Evolutionary conservation across 192 early-diverging fungal species (phyloP).

Genomic region (Geranomyces michiganensis): DNA sequence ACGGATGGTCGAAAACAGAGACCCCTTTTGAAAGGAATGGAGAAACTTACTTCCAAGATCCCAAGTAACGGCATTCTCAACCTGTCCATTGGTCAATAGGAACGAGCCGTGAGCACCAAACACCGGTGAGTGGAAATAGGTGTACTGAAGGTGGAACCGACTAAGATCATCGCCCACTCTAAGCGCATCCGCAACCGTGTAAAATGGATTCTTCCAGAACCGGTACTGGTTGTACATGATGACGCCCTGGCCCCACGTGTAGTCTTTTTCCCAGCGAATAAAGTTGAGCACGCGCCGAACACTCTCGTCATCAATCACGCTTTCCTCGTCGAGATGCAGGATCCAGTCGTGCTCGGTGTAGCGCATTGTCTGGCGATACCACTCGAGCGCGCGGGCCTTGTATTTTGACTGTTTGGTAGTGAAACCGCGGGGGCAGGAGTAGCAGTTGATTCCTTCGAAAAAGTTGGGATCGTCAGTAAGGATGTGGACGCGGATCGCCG

Average conservation of each 20-base stretch:
- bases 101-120: slow-evolving; percentile 62
- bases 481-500: slow-evolving; percentile 58
- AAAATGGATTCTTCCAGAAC: slow-evolving; percentile 62
- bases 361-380: slow-evolving; percentile 60
- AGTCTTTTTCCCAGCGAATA: slow-evolving; percentile 53
- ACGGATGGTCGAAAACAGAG: background rate
- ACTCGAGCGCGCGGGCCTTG: slow-evolving; percentile 63
- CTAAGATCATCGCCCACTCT: slow-evolving; percentile 59
- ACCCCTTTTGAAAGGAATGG: background rate
- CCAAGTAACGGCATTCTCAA: slow-evolving; percentile 62
- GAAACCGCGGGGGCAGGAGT: slow-evolving; percentile 58
- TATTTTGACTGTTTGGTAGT: slow-evolving; percentile 48
- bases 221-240: slow-evolving; percentile 65
- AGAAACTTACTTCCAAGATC: slow-evolving; percentile 50
- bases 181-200: slow-evolving; percentile 60
- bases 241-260: slow-evolving; percentile 55
- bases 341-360: slow-evolving; percentile 63
- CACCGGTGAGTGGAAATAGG: slow-evolving; percentile 57
- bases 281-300: slow-evolving; percentile 51
- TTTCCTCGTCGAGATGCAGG: slow-evolving; percentile 62
- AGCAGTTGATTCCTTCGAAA: slow-evolving; percentile 62
- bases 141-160: slow-evolving; percentile 63
- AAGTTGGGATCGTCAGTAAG: slow-evolving; percentile 62
- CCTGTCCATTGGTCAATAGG: slow-evolving; percentile 55
- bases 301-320: slow-evolving; percentile 56